Base-by-base conservation (phyloP, 768 basidiomycete species). In the Auricularia sp. region DNA sequence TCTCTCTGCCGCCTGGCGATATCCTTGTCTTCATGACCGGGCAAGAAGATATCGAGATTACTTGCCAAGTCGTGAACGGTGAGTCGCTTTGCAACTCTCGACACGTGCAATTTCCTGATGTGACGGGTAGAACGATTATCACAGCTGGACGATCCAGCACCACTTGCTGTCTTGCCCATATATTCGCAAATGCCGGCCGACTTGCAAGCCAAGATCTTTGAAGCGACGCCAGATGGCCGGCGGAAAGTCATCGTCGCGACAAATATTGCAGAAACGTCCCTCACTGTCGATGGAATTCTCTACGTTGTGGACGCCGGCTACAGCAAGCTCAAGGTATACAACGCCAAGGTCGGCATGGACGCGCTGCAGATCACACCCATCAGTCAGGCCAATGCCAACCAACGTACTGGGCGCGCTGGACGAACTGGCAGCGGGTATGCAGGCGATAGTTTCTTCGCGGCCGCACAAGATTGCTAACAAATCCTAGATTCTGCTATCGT, bases 121-220 rank as follows among this genome's bases (percentile, higher is more conserved):
- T 33, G 14, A 34, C 1, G 7, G 51, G 33, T 71, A 96, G 97
- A 99, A 75, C 92, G 97, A 35, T 78, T 98, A 44, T 81, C 83
- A 1, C 94, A 98, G 70, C 79, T 98, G n/a, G 89, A 96, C 71
- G 93, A 98, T 12, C 91, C 93, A 11, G 79, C 90, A 0, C 84
- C 88, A 2, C 77, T 98, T 33, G 87, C 94, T 1, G 87, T 98
- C n/a, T 79, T 99, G 36, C 97, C 97, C 5, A 99, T 98, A 67
- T 98, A 99, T 76, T 98, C 97, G 3, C 96, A 98, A 73, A 98
- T 98, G 97, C 97, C 97, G 10, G 97, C 97, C 5, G 97, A 98
- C 77, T 77, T 99, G 43, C 97, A 99, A 73, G 96, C 97, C 29
- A 96, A 93, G 74, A 99, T 99, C 66, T 98, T 98, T 70, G 90